Conservation (phyloP, 495 filamentous ascomycete species). For the Hypoxylon fuscum region DNA sequence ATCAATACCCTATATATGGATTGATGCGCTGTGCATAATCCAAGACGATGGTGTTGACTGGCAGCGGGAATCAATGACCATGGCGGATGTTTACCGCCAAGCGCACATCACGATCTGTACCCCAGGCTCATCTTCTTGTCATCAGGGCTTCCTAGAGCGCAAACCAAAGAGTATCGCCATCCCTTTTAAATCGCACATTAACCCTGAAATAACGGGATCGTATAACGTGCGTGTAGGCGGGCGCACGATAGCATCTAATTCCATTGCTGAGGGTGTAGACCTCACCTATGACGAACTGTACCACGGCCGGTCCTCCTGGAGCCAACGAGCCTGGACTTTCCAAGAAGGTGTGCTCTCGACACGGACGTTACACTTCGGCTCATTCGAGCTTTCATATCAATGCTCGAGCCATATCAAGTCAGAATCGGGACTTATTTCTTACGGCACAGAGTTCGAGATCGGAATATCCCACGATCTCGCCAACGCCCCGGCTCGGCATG, state of each 20-base stretch:
- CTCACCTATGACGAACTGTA: neutral
- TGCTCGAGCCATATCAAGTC: no score
- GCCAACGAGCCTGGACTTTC: slow-evolving; percentile 15
- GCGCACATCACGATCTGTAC: slow-evolving; percentile 19
- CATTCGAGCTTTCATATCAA: no score
- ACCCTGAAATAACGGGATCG: no score
- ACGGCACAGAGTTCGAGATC: no score
- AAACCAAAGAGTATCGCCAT: no score
- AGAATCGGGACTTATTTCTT: no score
- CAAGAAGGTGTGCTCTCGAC: slow-evolving; percentile 42
- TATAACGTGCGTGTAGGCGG: neutral
- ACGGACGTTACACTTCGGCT: no score
- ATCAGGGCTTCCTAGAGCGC: neutral
- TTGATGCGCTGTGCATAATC: slow-evolving; percentile 34
- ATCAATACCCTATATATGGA: slow-evolving; percentile 30
- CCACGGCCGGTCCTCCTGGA: neutral
- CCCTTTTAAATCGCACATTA: no score
- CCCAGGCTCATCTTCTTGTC: neutral
- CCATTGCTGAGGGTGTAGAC: neutral
- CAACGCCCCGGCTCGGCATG: no score
- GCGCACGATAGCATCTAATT: neutral
- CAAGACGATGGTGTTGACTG: slow-evolving; percentile 19
- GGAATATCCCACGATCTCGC: no score
- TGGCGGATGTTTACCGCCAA: slow-evolving; percentile 24
- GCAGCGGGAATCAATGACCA: slow-evolving; percentile 10